Percentiles rank a stretch among this genome's conserved stretches.
phyloP scores from a whole-genome alignment of 2,329 filamentous ascomycete species.

The Chalaropsis ovoidea region DNA sequence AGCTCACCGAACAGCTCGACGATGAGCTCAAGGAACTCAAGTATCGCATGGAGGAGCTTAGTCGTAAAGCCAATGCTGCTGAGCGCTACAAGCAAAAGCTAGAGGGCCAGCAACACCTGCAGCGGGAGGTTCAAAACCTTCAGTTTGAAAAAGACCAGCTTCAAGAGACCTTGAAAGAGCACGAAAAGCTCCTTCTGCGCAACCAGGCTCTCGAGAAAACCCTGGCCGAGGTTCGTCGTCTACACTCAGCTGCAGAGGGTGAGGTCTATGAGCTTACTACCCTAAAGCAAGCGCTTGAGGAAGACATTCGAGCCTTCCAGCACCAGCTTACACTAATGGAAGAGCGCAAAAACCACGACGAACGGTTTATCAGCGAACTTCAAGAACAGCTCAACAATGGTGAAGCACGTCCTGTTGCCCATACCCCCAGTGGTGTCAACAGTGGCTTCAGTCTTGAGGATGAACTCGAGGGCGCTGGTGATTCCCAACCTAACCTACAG shows the following conservation, averaged over 20 bases:
- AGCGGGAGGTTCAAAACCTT: conserved; percentile 46
- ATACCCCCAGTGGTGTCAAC: conserved; percentile 11
- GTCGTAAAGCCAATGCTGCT: conserved; percentile 53
- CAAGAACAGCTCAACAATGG: conserved; percentile 45
- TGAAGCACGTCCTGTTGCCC: conserved; percentile 28
- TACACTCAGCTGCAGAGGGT: conserved; percentile 24
- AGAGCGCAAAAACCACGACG: conserved; percentile 41
- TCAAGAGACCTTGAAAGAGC: conserved; percentile 37
- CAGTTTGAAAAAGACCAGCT: conserved; percentile 47
- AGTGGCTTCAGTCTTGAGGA: conserved; percentile 45
- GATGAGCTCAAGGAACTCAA: conserved; percentile 52
- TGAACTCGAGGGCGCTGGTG: conserved; percentile 37
- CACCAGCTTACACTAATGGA: conserved; percentile 41
- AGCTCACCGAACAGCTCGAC: conserved; percentile 43
- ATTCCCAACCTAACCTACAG: conserved; percentile 34
- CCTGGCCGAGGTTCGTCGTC: conserved; percentile 32
- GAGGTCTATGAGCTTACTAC: conserved; percentile 31
- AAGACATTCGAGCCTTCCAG: conserved; percentile 38
- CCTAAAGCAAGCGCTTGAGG: conserved; percentile 40
- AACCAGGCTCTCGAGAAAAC: conserved; percentile 33
- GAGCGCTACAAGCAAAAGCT: conserved; percentile 55
- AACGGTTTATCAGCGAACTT: conserved; percentile 47
- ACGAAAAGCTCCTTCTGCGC: conserved; percentile 33
- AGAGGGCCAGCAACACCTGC: conserved; percentile 44
- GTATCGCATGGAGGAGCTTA: conserved; percentile 48